phyloP scores from a whole-genome alignment of 2,329 filamentous ascomycete genomes.

The Lasiodiplodia gonubiensis region DNA sequence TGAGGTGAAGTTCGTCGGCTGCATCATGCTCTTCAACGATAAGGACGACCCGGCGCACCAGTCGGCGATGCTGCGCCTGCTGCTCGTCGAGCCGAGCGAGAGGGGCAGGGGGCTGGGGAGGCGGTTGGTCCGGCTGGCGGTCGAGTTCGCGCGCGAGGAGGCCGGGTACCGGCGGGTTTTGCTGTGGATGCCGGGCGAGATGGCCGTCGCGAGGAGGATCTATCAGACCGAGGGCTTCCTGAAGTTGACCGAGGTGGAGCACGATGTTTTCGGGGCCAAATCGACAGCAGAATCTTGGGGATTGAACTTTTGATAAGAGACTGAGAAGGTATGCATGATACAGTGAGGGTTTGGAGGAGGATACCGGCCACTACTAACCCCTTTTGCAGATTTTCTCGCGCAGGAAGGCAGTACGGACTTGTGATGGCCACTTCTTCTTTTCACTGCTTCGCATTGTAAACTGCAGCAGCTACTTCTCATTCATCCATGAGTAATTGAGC shows the following conservation, averaged over 20 bases:
- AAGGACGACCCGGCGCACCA: background rate
- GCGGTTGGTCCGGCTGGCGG: background rate
- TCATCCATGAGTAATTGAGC: too few relatives aligned
- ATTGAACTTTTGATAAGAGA: background rate
- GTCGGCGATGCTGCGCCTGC: constrained; percentile 4
- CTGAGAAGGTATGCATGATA: background rate
- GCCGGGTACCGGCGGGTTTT: background rate
- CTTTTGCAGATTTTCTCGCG: too few relatives aligned
- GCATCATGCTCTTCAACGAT: constrained; percentile 13
- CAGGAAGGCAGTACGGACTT: too few relatives aligned
- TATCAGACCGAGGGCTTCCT: background rate
- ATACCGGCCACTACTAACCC: too few relatives aligned
- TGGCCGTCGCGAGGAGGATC: background rate
- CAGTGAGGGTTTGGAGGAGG: background rate
- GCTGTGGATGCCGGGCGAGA: background rate
- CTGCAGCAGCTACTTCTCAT: too few relatives aligned
- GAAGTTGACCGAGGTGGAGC: background rate
- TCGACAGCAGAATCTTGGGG: background rate
- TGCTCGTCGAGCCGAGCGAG: constrained; percentile 1
- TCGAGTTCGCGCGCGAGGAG: background rate
- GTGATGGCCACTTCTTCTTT: too few relatives aligned
- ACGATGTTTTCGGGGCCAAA: background rate
- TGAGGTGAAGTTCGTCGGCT: background rate
- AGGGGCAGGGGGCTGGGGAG: background rate
- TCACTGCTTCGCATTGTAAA: too few relatives aligned